A percentile compares a stretch with the other conserved stretches of the same genome.
phyloP scores from a whole-genome alignment of 331 rosid genomes.

The Acacia pycnantha region DNA sequence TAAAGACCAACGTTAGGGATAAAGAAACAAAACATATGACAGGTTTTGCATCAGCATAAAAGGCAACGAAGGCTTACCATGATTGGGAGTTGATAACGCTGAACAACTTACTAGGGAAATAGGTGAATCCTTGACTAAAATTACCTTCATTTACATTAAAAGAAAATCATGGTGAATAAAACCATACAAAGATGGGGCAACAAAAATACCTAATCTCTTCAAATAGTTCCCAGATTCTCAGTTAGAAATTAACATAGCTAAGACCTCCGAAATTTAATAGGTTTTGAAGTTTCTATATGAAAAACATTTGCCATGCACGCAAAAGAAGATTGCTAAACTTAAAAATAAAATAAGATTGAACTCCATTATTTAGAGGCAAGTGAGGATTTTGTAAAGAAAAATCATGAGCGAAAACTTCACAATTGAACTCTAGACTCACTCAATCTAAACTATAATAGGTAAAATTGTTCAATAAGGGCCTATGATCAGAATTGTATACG shows the following conservation, averaged over 20 bases:
- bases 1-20: not conserved
- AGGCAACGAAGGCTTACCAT: constrained; percentile 50
- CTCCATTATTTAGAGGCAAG: too few relatives aligned
- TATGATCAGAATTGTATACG: not conserved
- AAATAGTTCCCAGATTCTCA: constrained; percentile 5
- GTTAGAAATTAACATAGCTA: not conserved
- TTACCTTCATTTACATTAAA: constrained; percentile 60
- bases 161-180: constrained; percentile 25
- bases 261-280: too few relatives aligned
- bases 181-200: constrained; percentile 8
- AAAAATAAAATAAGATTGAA: too few relatives aligned
- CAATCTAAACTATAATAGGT: not conserved
- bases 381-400: too few relatives aligned
- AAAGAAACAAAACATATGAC: not conserved
- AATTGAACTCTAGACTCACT: not conserved
- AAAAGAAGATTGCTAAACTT: too few relatives aligned
- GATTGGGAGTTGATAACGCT: constrained; percentile 48
- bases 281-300: too few relatives aligned
- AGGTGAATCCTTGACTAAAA: constrained; percentile 48
- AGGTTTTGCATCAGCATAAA: constrained; percentile 29
- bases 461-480: not conserved
- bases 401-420: not conserved
- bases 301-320: too few relatives aligned
- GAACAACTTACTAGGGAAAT: constrained; percentile 55
- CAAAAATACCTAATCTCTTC: constrained; percentile 21